Base-by-base conservation (phyloP, 495 filamentous ascomycete species). In the Podospora sp. region DNA sequence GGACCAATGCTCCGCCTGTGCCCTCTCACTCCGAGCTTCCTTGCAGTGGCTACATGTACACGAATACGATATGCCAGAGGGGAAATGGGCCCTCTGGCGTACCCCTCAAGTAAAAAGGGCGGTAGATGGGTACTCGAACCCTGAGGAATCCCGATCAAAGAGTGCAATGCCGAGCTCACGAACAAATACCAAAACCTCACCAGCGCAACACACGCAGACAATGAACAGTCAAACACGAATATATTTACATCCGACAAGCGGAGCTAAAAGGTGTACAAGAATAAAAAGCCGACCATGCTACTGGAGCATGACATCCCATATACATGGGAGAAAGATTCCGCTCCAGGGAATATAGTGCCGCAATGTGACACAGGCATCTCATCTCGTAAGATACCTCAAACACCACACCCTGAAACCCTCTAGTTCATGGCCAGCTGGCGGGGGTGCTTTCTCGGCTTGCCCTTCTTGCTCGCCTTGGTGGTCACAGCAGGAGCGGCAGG, bases 371-470 rank as follows among this genome's bases (percentile, higher is more conserved):
- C 8, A 4, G 29, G 29, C 29, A 33, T 33, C 29, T 33, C 29
- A 33, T 33, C 29, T 33, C 8, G 29, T 33, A 8, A 33, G 8
- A 33, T 33, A 33, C 29, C 29, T 3, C 29, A n/a, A 12, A 36
- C 33, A 12, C 40, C 40, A 46, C 18, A 20, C 60, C 9, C 25
- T 24, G 20, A n/a, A 50, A 55, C 52, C 24, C 56, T 26, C 27
- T 59, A 59, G 56, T 59, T 59, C 56, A 16, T 29, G 56, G n/a
- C 25, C 24, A 59, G 9, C 22, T 59, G 24, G 56, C 56, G 56
- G n/a, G 56, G 24, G 27, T 59, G 56, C 24, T 14, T 26, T 4
- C 56, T n/a, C 5, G 24, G 4, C 24, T 27, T 27, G 22, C 24
- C 22, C 56, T 33, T 33, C 6, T 46, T 46, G 40, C 2, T 14